Evolutionary conservation across 73 alveolate genomes (phyloP).

Genomic region (Tetrahymena borealis): DNA sequence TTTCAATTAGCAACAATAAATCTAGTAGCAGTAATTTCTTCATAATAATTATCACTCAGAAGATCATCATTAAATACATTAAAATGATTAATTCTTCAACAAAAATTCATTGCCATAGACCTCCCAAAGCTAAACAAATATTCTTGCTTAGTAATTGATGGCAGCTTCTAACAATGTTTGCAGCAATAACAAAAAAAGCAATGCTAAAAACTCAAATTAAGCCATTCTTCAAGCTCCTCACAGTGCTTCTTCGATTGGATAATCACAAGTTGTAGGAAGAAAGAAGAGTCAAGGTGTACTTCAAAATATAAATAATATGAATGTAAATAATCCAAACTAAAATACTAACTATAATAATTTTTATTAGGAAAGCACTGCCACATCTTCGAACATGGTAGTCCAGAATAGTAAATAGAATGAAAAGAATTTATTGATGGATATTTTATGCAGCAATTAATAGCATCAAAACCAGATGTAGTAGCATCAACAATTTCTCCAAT

Average conservation of each 20-base stretch:
- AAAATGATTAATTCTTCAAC: background rate
- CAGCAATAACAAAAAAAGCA: background rate
- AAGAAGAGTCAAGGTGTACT: background rate
- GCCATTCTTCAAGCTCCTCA: background rate
- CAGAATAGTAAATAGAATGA: background rate
- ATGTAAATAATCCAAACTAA: background rate
- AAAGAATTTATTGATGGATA: background rate
- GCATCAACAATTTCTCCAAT: background rate
- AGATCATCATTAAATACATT: background rate
- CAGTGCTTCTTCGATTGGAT: background rate
- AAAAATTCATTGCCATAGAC: background rate
- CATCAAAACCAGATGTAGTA: background rate
- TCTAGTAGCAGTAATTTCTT: background rate
- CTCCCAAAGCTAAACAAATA: background rate
- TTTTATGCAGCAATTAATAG: background rate
- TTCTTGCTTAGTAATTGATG: background rate
- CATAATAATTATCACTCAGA: background rate
- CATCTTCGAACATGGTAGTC: background rate
- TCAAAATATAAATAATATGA: background rate
- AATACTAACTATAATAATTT: background rate
- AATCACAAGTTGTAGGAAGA: background rate
- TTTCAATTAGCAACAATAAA: background rate
- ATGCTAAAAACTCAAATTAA: background rate
- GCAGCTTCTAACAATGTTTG: background rate
- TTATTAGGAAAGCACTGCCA: background rate